These are phyloP conservation scores for Candida sp. DNA, from an alignment of 1,139 yeast genomes.

Conservation along the genomic window DNA sequence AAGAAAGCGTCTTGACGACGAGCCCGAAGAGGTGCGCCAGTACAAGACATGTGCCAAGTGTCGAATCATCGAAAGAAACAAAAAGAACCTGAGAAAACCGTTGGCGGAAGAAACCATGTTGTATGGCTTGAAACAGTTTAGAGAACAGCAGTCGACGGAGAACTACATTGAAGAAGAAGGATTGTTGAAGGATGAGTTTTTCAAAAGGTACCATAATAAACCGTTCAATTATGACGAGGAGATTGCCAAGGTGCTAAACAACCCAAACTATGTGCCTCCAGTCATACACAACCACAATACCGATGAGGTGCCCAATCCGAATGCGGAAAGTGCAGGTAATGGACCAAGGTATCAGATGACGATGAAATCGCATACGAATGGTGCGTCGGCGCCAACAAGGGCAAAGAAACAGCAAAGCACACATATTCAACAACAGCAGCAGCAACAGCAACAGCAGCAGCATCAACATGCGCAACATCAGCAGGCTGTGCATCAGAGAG, in stretches of 20 bases:
- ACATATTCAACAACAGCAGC: constrained; percentile 2
- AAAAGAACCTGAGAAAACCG: constrained; percentile 50
- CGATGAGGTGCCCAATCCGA: constrained; percentile 8
- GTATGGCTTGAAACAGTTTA: constrained; percentile 52
- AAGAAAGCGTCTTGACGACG: constrained; percentile 60
- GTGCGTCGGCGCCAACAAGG: not conserved
- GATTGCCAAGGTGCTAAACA: constrained; percentile 16
- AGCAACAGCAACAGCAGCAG: constrained; percentile 6
- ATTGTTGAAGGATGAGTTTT: constrained; percentile 31
- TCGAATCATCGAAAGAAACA: constrained; percentile 57
- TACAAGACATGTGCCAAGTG: constrained; percentile 66
- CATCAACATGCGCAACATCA: constrained; percentile 5
- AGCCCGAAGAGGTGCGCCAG: constrained; percentile 61
- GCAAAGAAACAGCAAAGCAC: not conserved
- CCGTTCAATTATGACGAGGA: constrained; percentile 21
- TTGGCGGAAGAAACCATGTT: constrained; percentile 54
- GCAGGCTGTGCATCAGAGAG: not conserved
- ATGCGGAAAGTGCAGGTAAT: constrained; percentile 8
- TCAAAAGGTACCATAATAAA: constrained; percentile 21
- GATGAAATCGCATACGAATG: constrained; percentile 3
- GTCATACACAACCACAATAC: constrained; percentile 9
- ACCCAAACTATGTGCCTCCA: constrained; percentile 20
- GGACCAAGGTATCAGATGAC: constrained; percentile 15
- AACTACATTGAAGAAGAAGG: constrained; percentile 47
- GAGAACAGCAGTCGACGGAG: constrained; percentile 43